Conservation (phyloP, 352 stramenopile species). For the Globisporangium megalacanthum region DNA sequence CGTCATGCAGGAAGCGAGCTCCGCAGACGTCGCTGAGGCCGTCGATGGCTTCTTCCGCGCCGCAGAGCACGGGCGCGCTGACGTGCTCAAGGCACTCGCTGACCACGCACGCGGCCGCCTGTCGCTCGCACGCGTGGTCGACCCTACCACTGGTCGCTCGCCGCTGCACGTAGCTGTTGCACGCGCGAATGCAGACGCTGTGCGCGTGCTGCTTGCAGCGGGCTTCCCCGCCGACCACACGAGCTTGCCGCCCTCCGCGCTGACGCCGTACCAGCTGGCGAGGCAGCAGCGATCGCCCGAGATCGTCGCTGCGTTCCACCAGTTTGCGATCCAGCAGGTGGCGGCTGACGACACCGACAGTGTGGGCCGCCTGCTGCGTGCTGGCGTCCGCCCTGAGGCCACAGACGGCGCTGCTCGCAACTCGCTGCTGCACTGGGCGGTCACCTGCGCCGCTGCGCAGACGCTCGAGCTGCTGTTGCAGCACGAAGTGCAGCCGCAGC, state of each 20-base stretch:
- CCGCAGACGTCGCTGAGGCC: conserved; percentile 41
- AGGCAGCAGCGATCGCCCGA: conserved; percentile 50
- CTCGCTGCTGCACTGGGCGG: conserved; percentile 76
- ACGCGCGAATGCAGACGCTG: conserved; percentile 67
- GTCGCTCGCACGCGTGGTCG: conserved; percentile 47
- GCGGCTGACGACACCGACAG: conserved; percentile 52
- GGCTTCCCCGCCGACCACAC: conserved; percentile 65
- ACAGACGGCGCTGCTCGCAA: conserved; percentile 52
- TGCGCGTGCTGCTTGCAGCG: conserved; percentile 70
- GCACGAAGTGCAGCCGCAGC: conserved; percentile 22
- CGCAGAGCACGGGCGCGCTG: conserved; percentile 71
- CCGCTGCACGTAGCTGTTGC: conserved; percentile 74
- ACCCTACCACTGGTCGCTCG: conserved; percentile 52
- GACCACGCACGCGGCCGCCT: conserved; percentile 56
- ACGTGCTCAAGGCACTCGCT: conserved; percentile 80
- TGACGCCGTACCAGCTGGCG: conserved; percentile 62
- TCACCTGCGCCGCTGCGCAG: conserved; percentile 56
- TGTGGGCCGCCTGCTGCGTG: conserved; percentile 53
- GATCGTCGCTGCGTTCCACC: conserved; percentile 76
- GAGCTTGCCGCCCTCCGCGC: conserved; percentile 12
- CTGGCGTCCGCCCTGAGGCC: conserved; percentile 47
- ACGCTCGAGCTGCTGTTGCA: conserved; percentile 47
- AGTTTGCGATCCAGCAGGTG: conserved; percentile 85
- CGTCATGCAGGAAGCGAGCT: background rate
- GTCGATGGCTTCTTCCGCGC: conserved; percentile 80